Conservation (phyloP, 768 basidiomycete genomes). For the Podaxis pistillaris region DNA sequence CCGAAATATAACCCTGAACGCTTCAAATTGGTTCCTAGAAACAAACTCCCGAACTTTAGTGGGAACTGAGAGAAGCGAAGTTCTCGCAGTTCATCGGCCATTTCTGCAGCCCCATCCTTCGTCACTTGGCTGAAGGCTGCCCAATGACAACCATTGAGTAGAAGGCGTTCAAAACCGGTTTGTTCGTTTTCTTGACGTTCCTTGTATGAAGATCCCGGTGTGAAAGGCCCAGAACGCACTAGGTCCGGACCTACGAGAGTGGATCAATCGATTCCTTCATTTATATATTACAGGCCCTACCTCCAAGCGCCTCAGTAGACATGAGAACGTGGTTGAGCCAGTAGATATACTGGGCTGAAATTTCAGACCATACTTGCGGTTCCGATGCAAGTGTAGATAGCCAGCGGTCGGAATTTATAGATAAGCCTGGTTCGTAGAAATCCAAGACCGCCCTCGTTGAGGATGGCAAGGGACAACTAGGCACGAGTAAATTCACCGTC, state of each 20-base stretch:
- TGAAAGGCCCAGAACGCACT: neutral
- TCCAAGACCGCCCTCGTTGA: neutral
- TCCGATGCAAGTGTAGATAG: neutral
- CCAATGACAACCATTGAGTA: neutral
- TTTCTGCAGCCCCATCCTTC: neutral
- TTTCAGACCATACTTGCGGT: neutral
- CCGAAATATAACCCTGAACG: neutral
- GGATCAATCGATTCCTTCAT: too few species aligned
- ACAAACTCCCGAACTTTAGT: neutral
- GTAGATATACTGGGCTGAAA: neutral
- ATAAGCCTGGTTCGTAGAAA: neutral
- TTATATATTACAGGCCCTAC: neutral
- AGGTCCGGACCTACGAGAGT: neutral
- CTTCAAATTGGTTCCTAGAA: neutral
- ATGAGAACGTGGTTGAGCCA: neutral
- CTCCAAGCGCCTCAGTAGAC: neutral
- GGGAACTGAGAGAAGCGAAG: neutral
- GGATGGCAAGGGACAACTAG: neutral
- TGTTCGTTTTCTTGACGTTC: neutral
- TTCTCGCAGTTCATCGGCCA: neutral
- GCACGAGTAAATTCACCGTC: neutral
- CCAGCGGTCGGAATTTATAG: neutral
- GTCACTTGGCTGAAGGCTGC: neutral
- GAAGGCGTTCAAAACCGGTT: neutral
- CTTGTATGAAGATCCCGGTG: neutral